phyloP scores from a whole-genome alignment of 371 early-diverging fungal species.

The Astathelohania contejeani region DNA sequence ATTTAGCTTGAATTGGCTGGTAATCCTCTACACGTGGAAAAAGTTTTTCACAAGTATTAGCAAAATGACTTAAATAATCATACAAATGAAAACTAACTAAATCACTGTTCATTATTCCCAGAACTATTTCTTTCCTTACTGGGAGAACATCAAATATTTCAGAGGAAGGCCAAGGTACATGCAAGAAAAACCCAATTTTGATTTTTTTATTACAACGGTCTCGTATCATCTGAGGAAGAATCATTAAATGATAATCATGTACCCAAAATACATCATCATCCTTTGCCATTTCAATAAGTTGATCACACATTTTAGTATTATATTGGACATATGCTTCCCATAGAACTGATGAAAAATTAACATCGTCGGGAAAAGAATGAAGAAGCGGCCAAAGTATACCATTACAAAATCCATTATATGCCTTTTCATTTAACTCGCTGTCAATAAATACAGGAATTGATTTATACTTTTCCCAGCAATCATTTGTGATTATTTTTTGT shows the following conservation, averaged over 20 bases:
- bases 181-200: conserved; percentile 90
- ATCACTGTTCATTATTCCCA: conserved; percentile 71
- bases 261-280: conserved; percentile 93
- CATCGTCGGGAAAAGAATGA: conserved; percentile 90
- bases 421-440: conserved; percentile 77
- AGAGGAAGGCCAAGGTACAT: conserved; percentile 86
- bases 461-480: conserved; percentile 62
- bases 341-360: conserved; percentile 67
- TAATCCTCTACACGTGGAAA: conserved; percentile 71
- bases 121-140: conserved; percentile 69
- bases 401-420: conserved; percentile 97
- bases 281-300: conserved; percentile 60
- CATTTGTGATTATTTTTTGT: conserved; percentile 57
- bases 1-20: conserved; percentile 72
- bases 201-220: conserved; percentile 55
- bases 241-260: conserved; percentile 98
- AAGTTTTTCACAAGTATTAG: conserved; percentile 78
- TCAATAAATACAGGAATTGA: conserved; percentile 85
- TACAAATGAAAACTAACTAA: conserved; percentile 92
- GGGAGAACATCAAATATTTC: conserved; percentile 79
- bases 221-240: conserved; percentile 70
- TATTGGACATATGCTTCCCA: conserved; percentile 86
- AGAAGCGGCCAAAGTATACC: conserved; percentile 82
- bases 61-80: conserved; percentile 91
- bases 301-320: conserved; percentile 71